Conservation (phyloP, 176 grass and related monocot species). For the Elymus sibiricus region DNA sequence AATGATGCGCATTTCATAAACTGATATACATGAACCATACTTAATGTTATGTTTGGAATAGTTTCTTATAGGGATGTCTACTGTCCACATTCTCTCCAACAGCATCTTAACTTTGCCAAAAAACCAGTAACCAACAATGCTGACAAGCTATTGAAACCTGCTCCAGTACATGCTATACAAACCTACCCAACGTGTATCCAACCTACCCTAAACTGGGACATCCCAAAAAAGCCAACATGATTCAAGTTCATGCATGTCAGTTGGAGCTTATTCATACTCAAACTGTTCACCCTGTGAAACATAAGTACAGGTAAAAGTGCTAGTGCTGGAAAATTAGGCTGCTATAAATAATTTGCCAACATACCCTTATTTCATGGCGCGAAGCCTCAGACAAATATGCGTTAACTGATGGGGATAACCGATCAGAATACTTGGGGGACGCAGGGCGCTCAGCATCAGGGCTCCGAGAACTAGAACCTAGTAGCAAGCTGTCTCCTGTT, state of each 20-base stretch:
- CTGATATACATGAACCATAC: not conserved
- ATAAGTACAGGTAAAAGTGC: not conserved
- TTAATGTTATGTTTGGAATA: not conserved
- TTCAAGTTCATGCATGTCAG: not conserved
- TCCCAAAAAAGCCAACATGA: conserved; percentile 15
- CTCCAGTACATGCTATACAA: not conserved
- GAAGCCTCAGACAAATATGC: conserved; percentile 95
- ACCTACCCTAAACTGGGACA: not conserved
- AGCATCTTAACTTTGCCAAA: not conserved
- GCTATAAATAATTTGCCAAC: conserved; percentile 6
- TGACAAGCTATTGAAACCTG: not conserved
- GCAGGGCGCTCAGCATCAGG: conserved; percentile 75
- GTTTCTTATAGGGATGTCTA: conserved; percentile 12
- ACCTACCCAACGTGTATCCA: not conserved
- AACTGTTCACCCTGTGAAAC: not conserved
- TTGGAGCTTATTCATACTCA: not conserved
- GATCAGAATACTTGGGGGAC: conserved; percentile 97
- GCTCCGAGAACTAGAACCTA: conserved; percentile 87
- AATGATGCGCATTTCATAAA: not conserved
- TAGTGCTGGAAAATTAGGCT: not conserved
- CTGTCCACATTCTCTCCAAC: not conserved
- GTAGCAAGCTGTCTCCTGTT: conserved; percentile 76
- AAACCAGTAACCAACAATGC: conserved; percentile 14
- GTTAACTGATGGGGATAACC: conserved; percentile 89
- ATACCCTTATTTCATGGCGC: conserved; percentile 98